Conservation (phyloP, 768 basidiomycete species). For the Suillus bovinus region DNA sequence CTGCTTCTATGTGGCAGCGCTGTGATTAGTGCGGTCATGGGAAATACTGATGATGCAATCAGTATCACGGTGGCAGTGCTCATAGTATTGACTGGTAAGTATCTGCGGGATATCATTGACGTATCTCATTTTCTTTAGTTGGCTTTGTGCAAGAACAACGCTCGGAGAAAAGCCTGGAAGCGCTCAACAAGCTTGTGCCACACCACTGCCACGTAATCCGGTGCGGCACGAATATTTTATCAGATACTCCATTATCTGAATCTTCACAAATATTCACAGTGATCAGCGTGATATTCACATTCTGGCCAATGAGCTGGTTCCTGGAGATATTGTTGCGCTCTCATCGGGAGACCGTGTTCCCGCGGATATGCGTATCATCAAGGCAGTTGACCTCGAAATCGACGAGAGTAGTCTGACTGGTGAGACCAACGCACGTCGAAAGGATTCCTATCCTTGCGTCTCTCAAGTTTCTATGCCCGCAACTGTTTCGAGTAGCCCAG, state of each 20-base stretch:
- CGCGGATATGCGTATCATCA: slow-evolving; percentile 84
- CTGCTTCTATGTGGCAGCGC: slow-evolving; percentile 90
- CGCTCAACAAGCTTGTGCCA: slow-evolving; percentile 94
- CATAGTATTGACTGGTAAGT: slow-evolving; percentile 88
- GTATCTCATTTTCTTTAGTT: slow-evolving; percentile 42
- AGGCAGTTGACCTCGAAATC: slow-evolving; percentile 86
- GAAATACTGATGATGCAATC: slow-evolving; percentile 93
- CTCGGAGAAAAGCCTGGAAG: slow-evolving; percentile 93
- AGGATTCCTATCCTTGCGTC: slow-evolving; percentile 57
- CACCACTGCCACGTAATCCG: slow-evolving; percentile 94
- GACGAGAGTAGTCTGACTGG: slow-evolving; percentile 96
- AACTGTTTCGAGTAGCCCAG: slow-evolving; percentile 15
- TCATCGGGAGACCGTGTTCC: slow-evolving; percentile 92
- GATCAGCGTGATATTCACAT: slow-evolving; percentile 67
- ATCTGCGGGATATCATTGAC: neutral
- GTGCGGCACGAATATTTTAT: slow-evolving; percentile 21
- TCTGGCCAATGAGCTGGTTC: slow-evolving; percentile 97
- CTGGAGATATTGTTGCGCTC: slow-evolving; percentile 90
- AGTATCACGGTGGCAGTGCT: slow-evolving; percentile 91
- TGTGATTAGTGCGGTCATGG: slow-evolving; percentile 85
- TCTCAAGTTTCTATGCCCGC: slow-evolving; percentile 35
- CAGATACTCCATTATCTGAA: neutral
- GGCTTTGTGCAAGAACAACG: slow-evolving; percentile 95
- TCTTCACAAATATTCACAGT: slow-evolving; percentile 13
- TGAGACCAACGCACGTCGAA: slow-evolving; percentile 81